Base-by-base conservation (phyloP, 1,284 basidiomycete species). In the Moesziomyces globuligerus region DNA sequence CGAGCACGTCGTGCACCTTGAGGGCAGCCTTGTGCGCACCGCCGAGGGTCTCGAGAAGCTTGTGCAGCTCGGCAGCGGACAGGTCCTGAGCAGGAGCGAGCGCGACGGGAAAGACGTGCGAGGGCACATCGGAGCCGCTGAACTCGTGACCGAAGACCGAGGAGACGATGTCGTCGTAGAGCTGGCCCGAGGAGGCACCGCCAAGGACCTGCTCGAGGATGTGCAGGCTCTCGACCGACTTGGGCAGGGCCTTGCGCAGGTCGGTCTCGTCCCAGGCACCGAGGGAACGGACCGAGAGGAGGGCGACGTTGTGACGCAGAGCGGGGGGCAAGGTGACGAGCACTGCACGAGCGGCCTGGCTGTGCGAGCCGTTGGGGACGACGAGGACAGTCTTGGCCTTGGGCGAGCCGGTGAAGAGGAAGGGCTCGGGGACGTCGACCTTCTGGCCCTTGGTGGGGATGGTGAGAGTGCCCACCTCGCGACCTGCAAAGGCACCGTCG, bases 391-490 rank as follows among this genome's bases (percentile, higher is more conserved):
- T 70, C 42, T 53, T 59, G 29, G 80, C 77, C 49, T 69, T 47
- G 24, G 71, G 49, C 24, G 80, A 74, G 43, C 80, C 80, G 37
- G 70, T 74, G 69, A 81, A 82, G 52, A 66, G 50, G 53, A 81
- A 80, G 45, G 74, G 74, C 44, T 62, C 62, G 77, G 94, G 65
- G 92, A 42, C 88, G 77, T 94, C 94, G 44, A 61, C 50, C 43
- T 60, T 41, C 13, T 75, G 74, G 84, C 59, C 56, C 42, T 62
- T 57, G 51, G 60, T 51, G 11, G 78, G 75, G 38, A 78, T 59
- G 39, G 58, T 57, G 32, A 79, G 65, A 28, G 53, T 38, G 48
- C 78, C 76, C 11, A 80, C 52, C 55, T 82, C 75, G 25, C 72
- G 65, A 45, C 66, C 80, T 23, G 74, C 62, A 39, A 68, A 81